phyloP scores from a whole-genome alignment of 805 yeast species.

The Kregervanrija delftensis region DNA sequence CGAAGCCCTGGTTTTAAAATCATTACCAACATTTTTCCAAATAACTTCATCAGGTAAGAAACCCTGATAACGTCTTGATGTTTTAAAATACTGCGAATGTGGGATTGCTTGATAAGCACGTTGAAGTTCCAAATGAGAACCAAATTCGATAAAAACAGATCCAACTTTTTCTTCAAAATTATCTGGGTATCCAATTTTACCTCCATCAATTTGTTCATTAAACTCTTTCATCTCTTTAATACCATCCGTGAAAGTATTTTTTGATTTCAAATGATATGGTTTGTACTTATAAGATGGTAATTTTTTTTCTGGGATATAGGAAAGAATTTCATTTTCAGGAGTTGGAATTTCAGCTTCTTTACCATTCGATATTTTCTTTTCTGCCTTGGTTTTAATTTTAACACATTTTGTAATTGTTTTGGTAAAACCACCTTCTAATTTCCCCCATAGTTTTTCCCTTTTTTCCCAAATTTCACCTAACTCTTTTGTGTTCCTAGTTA shows the following conservation, averaged over 20 bases:
- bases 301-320: conserved; percentile 65
- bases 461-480: conserved; percentile 53
- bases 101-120: conserved; percentile 80
- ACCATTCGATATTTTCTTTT: conserved; percentile 29
- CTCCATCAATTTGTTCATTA: conserved; percentile 53
- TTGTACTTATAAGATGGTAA: conserved; percentile 77
- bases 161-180: conserved; percentile 43
- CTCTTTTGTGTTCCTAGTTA: conserved; percentile 55
- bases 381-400: conserved; percentile 45
- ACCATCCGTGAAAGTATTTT: conserved; percentile 73
- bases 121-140: conserved; percentile 82
- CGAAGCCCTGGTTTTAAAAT: conserved; percentile 47
- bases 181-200: conserved; percentile 32
- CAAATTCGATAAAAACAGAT: conserved; percentile 76
- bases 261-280: conserved; percentile 73
- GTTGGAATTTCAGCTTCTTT: conserved; percentile 49
- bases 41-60: conserved; percentile 74
- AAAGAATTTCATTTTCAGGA: conserved; percentile 48
- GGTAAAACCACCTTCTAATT: conserved; percentile 62
- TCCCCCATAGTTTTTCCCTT: conserved; percentile 51
- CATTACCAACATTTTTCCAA: conserved; percentile 70
- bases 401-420: conserved; percentile 54
- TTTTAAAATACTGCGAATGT: conserved; percentile 38
- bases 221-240: conserved; percentile 60
- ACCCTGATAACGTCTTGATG: conserved; percentile 48